A percentile compares a stretch with the other conserved stretches of the same genome.
Evolutionary conservation across 345 rosid species (phyloP).

Genomic region (Trapa incisa): DNA sequence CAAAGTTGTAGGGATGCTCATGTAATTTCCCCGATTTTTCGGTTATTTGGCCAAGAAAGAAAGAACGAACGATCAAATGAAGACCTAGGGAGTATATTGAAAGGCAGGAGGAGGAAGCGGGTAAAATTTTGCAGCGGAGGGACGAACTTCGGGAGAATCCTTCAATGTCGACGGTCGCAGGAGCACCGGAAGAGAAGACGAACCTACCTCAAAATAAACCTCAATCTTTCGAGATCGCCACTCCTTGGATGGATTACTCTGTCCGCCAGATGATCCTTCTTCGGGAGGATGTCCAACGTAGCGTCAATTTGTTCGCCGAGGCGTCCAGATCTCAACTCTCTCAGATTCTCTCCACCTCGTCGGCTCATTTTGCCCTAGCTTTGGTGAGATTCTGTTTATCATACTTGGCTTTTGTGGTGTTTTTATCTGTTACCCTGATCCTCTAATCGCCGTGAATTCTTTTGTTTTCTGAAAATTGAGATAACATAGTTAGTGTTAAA

Average conservation of each 20-base stretch:
- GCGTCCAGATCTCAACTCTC: constrained; percentile 42
- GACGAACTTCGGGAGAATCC: not conserved
- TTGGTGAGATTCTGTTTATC: constrained; percentile 22
- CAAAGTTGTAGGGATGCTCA: too few species aligned
- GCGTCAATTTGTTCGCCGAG: constrained; percentile 34
- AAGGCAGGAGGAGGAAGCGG: too few species aligned
- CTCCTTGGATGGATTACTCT: constrained; percentile 67
- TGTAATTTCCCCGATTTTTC: too few species aligned
- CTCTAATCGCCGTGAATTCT: not conserved
- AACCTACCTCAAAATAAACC: not conserved
- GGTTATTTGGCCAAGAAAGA: too few species aligned
- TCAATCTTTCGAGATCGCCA: constrained; percentile 7
- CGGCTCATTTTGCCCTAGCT: constrained; percentile 46
- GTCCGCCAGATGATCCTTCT: constrained; percentile 47
- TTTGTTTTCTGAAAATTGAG: not conserved
- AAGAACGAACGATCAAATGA: too few species aligned
- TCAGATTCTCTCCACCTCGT: constrained; percentile 46
- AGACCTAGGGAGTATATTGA: too few species aligned
- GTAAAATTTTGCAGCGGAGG: not conserved
- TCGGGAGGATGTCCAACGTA: constrained; percentile 35
- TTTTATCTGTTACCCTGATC: not conserved
- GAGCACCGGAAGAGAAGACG: constrained; percentile 32
- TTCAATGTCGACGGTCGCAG: constrained; percentile 36
- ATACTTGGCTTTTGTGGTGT: not conserved
- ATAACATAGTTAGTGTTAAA: not conserved